Conservation (phyloP, 2,329 filamentous ascomycete species). For the Aspergillus uvarum region DNA sequence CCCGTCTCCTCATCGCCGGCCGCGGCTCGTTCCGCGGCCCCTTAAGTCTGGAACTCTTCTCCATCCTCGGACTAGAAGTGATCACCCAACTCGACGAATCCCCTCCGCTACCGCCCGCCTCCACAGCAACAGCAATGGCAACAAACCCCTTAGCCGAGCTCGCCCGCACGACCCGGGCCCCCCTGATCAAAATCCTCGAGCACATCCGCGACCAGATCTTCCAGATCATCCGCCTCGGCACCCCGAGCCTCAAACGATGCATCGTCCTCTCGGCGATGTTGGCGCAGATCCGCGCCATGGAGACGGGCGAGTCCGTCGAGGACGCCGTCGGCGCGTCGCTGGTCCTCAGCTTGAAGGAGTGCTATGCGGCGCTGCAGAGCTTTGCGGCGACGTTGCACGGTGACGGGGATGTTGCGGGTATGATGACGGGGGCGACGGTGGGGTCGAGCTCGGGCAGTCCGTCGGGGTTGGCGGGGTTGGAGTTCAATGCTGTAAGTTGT, state of each 20-base stretch:
- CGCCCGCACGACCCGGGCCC: conserved; percentile 12
- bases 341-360: conserved; percentile 5
- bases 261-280: conserved; percentile 16
- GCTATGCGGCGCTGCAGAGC: conserved; percentile 1
- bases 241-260: conserved; percentile 20
- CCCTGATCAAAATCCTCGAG: conserved; percentile 20
- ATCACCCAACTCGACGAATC: conserved; percentile 26
- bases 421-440: background rate
- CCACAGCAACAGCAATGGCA: background rate
- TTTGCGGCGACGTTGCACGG: background rate
- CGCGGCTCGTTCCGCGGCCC: conserved; percentile 21
- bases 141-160: conserved; percentile 12
- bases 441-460: background rate
- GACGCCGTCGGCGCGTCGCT: background rate
- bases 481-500: background rate
- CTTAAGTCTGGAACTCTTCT: conserved; percentile 25
- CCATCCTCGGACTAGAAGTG: conserved; percentile 22
- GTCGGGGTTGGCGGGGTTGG: background rate
- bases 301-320: conserved; percentile 5
- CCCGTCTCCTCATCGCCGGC: conserved; percentile 16
- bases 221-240: conserved; percentile 21
- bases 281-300: conserved; percentile 18
- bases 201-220: conserved; percentile 22
- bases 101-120: background rate
- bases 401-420: background rate